A percentile compares a stretch with the other conserved stretches of the same genome.
phyloP scores from a whole-genome alignment of 169 alveolate species.

The Eimeria maxima region DNA sequence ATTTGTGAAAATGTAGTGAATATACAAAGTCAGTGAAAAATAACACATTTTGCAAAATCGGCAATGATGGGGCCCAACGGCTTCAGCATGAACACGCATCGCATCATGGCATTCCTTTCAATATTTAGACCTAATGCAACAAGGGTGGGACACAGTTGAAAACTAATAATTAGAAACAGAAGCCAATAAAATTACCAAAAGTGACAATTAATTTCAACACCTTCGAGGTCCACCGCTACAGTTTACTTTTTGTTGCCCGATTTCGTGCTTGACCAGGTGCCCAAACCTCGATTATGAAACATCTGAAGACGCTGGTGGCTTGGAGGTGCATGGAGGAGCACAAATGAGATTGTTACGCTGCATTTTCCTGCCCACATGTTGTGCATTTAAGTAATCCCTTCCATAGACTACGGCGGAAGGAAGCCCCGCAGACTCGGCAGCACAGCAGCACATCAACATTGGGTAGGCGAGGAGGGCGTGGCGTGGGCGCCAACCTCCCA shows the following conservation, averaged over 20 bases:
- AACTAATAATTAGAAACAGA: background rate
- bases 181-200: background rate
- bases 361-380: background rate
- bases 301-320: background rate
- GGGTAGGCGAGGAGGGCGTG: too few species aligned
- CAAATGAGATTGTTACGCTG: background rate
- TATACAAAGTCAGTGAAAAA: background rate
- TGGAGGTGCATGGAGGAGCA: background rate
- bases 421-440: background rate
- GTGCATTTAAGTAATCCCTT: background rate
- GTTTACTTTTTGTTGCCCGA: background rate
- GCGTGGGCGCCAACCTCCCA: too few species aligned
- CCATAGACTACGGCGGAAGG: background rate
- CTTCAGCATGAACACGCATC: background rate
- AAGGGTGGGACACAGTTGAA: background rate
- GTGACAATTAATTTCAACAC: background rate
- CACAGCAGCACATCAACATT: too few species aligned
- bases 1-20: background rate
- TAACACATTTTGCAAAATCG: background rate
- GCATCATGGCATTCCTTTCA: background rate
- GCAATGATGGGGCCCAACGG: background rate
- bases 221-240: background rate
- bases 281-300: background rate
- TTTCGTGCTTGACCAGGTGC: background rate
- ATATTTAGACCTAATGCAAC: background rate